Evolutionary conservation across 2,329 filamentous ascomycete species (phyloP).

Genomic region (Aspergillus bombycis): DNA sequence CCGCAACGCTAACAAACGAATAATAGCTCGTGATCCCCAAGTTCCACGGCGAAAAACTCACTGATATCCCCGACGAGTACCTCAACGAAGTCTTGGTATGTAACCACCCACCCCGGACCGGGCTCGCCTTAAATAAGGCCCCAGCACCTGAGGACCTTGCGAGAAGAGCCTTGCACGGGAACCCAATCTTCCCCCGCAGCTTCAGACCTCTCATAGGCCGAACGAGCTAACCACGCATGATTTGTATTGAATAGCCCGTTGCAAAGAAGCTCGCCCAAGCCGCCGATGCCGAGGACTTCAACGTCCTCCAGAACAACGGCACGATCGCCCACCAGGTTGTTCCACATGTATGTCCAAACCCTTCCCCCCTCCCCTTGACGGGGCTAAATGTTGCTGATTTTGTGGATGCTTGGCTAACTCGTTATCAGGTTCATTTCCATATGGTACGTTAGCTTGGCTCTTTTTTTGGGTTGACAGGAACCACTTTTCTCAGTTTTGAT

Average conservation of each 20-base stretch:
- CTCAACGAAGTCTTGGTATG: slow-evolving; percentile 78
- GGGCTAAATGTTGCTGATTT: not conserved
- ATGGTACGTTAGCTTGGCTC: slow-evolving; percentile 61
- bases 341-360: slow-evolving; percentile 70
- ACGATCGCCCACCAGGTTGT: slow-evolving; percentile 88
- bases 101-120: slow-evolving; percentile 7
- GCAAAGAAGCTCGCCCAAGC: slow-evolving; percentile 85
- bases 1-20: slow-evolving; percentile 14
- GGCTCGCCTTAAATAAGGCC: not conserved
- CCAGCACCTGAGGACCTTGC: slow-evolving; percentile 1
- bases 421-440: slow-evolving; percentile 84
- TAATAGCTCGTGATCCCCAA: slow-evolving; percentile 92
- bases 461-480: not conserved
- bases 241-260: slow-evolving; percentile 59
- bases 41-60: slow-evolving; percentile 86
- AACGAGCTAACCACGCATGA: slow-evolving; percentile 1
- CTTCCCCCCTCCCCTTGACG: not conserved
- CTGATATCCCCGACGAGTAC: slow-evolving; percentile 89
- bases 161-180: not conserved
- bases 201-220: not conserved
- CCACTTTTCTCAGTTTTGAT: not conserved
- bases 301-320: slow-evolving; percentile 96
- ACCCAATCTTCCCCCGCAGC: slow-evolving; percentile 1
- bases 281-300: slow-evolving; percentile 78
- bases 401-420: not conserved